A percentile compares a stretch with the other conserved stretches of the same genome.
Evolutionary conservation across 768 basidiomycete species (phyloP).

Genomic region (Auricularia auricula-judae): DNA sequence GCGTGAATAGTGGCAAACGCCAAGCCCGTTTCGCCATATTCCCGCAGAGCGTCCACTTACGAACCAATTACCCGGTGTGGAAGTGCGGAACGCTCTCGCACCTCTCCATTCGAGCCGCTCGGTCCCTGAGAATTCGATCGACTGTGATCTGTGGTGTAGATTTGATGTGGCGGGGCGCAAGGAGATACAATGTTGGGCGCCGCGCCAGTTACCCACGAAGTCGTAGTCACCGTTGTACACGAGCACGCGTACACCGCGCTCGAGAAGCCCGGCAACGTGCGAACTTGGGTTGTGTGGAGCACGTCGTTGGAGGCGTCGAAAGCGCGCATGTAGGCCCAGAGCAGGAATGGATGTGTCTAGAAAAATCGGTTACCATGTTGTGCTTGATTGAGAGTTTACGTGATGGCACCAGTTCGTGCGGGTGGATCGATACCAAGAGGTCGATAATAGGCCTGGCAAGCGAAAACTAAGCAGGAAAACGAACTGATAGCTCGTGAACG

Average conservation of each 20-base stretch:
- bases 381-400: neutral
- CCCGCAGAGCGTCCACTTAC: neutral
- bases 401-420: neutral
- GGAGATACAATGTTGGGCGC: neutral
- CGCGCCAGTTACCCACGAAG: constrained; percentile 1
- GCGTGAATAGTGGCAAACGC: neutral
- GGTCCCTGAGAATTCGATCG: neutral
- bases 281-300: neutral
- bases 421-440: neutral
- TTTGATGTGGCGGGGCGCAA: too few species aligned
- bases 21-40: neutral
- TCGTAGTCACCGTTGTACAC: constrained; percentile 3
- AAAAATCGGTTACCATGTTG: neutral
- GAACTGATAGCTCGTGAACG: neutral
- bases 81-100: neutral
- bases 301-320: neutral
- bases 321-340: neutral
- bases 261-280: neutral
- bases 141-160: too few species aligned
- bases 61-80: neutral
- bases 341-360: neutral
- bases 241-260: constrained; percentile 3
- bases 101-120: neutral
- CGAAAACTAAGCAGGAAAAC: neutral
- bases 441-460: neutral